These are phyloP conservation scores for Pyrenophora graminea DNA, from an alignment of 2,329 filamentous ascomycete species.

Conservation along the genomic window DNA sequence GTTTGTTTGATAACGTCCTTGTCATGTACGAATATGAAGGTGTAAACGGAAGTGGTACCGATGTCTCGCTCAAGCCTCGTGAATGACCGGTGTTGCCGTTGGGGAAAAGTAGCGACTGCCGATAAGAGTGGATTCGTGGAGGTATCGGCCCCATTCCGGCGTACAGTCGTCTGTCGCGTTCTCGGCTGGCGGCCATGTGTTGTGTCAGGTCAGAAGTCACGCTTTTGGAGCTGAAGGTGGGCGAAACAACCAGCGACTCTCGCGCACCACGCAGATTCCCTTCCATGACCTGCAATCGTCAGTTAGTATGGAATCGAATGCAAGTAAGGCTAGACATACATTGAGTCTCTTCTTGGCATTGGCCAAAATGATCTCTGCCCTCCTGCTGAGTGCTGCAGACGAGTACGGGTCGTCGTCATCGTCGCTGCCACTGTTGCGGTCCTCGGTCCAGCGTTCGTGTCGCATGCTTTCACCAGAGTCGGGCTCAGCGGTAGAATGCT, in stretches of 20 bases:
- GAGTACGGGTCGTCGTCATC: constrained; percentile 67
- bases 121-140: constrained; percentile 36
- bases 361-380: constrained; percentile 86
- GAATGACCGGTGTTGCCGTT: constrained; percentile 43
- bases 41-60: constrained; percentile 40
- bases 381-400: constrained; percentile 61
- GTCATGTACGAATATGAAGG: constrained; percentile 38
- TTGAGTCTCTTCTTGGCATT: constrained; percentile 90
- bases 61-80: constrained; percentile 50
- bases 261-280: constrained; percentile 82
- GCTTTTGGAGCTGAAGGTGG: constrained; percentile 53
- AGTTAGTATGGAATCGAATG: constrained; percentile 20
- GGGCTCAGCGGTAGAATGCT: constrained; percentile 38
- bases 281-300: constrained; percentile 76
- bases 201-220: constrained; percentile 39
- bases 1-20: constrained; percentile 35
- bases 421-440: constrained; percentile 48
- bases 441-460: constrained; percentile 41
- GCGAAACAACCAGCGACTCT: constrained; percentile 63
- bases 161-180: constrained; percentile 43
- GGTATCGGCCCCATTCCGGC: constrained; percentile 44
- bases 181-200: constrained; percentile 41
- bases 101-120: constrained; percentile 39
- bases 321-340: constrained; percentile 56
- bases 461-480: constrained; percentile 45